Evolutionary conservation across 2,329 filamentous ascomycete species (phyloP).

Genomic region (Calonectria montana): DNA sequence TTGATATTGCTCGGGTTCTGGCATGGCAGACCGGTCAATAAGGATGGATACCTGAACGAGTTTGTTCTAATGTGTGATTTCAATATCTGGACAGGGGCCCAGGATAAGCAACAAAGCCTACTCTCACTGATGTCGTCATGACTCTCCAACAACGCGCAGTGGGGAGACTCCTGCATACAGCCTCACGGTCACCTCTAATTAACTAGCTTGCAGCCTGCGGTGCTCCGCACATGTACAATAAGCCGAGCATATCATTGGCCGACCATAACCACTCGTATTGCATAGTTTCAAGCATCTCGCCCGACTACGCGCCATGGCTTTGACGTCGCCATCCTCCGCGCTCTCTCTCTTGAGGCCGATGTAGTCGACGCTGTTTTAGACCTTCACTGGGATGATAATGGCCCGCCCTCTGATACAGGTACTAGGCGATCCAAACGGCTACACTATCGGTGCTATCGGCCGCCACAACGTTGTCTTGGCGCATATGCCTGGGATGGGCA

Average conservation of each 20-base stretch:
- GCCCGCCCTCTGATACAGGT: conserved; percentile 36
- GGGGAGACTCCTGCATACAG: neutral
- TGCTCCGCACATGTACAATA: neutral
- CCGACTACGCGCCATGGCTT: conserved; percentile 10
- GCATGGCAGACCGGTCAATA: too few species aligned
- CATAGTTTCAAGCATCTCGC: neutral
- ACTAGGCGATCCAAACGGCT: conserved; percentile 33
- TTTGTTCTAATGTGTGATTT: too few species aligned
- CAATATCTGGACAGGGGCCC: too few species aligned
- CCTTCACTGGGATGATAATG: conserved; percentile 26
- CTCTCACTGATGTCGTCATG: neutral
- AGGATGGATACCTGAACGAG: too few species aligned
- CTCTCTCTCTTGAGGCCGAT: conserved; percentile 32
- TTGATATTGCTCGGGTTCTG: too few species aligned
- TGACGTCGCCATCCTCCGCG: conserved; percentile 33
- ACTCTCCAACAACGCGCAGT: neutral
- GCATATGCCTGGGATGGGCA: conserved; percentile 7
- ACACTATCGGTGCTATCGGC: neutral
- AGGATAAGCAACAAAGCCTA: too few species aligned
- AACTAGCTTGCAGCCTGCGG: neutral
- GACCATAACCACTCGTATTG: neutral
- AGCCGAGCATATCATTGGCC: neutral
- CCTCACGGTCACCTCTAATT: neutral
- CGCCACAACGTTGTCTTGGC: conserved; percentile 9
- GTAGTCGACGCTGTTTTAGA: conserved; percentile 34